These are phyloP conservation scores for Cylindrodendrum hubeiense DNA, from an alignment of 2,329 filamentous ascomycete genomes.

Conservation along the genomic window DNA sequence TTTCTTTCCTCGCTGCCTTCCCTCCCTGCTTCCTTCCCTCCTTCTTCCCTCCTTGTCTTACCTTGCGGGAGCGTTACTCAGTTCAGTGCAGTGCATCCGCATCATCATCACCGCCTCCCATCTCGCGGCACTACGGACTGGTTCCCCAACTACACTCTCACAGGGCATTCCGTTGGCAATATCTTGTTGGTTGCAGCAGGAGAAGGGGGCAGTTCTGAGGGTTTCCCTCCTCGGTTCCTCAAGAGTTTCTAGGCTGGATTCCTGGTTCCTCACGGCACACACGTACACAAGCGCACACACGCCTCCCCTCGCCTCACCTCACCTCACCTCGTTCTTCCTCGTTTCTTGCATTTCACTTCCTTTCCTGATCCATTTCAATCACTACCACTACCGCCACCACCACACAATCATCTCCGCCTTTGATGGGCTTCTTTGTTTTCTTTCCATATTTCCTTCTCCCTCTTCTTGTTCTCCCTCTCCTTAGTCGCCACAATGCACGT, in stretches of 20 bases:
- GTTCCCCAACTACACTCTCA: neutral
- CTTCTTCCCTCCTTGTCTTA: neutral
- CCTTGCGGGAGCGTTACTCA: neutral
- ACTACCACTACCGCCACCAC: neutral
- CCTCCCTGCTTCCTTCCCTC: neutral
- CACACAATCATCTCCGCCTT: neutral
- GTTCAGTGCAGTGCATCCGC: too few relatives aligned
- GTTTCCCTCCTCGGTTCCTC: neutral
- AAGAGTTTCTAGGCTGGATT: neutral
- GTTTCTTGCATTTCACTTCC: neutral
- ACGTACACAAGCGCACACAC: neutral
- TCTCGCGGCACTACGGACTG: neutral
- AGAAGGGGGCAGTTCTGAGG: neutral
- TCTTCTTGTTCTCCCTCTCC: neutral
- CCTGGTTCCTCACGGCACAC: neutral
- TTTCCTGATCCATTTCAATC: neutral
- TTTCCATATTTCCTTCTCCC: neutral
- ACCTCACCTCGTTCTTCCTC: neutral
- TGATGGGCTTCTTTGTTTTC: neutral
- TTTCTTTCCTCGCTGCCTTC: slow-evolving; percentile 5
- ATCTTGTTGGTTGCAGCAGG: neutral
- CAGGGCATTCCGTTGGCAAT: neutral
- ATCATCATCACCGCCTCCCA: neutral
- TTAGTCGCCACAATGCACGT: slow-evolving; percentile 26
- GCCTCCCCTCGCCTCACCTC: neutral